Evolutionary conservation across 306 rosid genomes (phyloP), one percentile per base, ranked within the genome.

Genomic region (Corylus americana): DNA sequence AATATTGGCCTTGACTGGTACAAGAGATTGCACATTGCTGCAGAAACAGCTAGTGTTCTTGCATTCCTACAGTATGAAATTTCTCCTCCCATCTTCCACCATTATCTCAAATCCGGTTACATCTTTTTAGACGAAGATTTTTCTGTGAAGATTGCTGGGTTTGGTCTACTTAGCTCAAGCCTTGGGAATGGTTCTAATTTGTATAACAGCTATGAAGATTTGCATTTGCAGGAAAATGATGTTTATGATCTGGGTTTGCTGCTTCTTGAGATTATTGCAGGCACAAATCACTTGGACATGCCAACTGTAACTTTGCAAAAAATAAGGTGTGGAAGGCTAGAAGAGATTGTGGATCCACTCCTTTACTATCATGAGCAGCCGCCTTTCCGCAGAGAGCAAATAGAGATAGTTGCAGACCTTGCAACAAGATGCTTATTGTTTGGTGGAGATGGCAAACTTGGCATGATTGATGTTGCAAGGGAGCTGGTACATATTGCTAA

Each of bases 391-490:
- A 84, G 85, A 42, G 99, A 95, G 81, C 98, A 95, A 63, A 86
- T 95, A 39, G 92, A 86, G 77, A 81, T 79, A 48, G 85, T 93
- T 57, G 97, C 98, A n/a, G 99, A 95, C 77, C 97, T 95, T 69
- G 97, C 98, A 29, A 89, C 94, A 81, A 86, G 97, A 75, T 95
- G 99, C 76, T 17, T 95, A 81, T 73, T 91, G 69, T 93, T 93
- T 81, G 96, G 98, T 59, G 89, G 83, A 20, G 94, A 93, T 77
- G 97, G 97, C 22, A 95, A 89, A 82, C 71, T 95, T 27, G 93
- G 93, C 44, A 90, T 95, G 96, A 74, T 78, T 77, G 98, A 93
- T 81, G 96, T 90, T 55, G 92, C 89, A 1, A 88, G 87, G 70
- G 98, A 95, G 49, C 75, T 93, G 54, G 80, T 77, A 35, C 89